Conservation (phyloP, 495 filamentous ascomycete species). For the Penicillium odoratum region DNA sequence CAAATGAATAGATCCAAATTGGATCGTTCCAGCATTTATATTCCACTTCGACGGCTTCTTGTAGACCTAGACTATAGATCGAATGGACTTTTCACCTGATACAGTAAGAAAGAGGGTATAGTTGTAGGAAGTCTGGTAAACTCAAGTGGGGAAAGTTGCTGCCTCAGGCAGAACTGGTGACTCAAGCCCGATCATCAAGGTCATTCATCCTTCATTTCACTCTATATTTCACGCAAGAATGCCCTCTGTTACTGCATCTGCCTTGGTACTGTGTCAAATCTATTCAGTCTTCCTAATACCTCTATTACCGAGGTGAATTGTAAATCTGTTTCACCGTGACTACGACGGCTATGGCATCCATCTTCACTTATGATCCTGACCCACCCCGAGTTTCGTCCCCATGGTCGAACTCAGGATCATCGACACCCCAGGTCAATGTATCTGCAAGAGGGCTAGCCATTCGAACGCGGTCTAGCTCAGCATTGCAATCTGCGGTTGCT, state of each 20-base stretch:
- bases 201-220: constrained; percentile 3
- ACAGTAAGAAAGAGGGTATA: too few species aligned
- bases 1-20: background rate
- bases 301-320: constrained; percentile 9
- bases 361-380: constrained; percentile 92
- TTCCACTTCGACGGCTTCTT: background rate
- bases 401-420: constrained; percentile 64
- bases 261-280: background rate
- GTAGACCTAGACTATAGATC: background rate
- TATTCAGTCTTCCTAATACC: constrained; percentile 18
- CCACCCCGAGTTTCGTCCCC: constrained; percentile 86
- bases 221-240: constrained; percentile 14
- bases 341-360: constrained; percentile 70
- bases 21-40: background rate
- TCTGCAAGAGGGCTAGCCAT: constrained; percentile 22
- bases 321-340: background rate
- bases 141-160: constrained; percentile 2
- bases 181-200: constrained; percentile 15
- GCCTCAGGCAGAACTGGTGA: constrained; percentile 25
- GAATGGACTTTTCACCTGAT: too few species aligned
- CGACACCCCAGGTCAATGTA: constrained; percentile 35
- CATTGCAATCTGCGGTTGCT: constrained; percentile 39
- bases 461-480: constrained; percentile 28
- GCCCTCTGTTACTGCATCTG: constrained; percentile 8
- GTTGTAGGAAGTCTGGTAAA: too few species aligned